These are phyloP conservation scores for Sophora flavescens DNA, from an alignment of 306 rosid species.

Conservation along the genomic window DNA sequence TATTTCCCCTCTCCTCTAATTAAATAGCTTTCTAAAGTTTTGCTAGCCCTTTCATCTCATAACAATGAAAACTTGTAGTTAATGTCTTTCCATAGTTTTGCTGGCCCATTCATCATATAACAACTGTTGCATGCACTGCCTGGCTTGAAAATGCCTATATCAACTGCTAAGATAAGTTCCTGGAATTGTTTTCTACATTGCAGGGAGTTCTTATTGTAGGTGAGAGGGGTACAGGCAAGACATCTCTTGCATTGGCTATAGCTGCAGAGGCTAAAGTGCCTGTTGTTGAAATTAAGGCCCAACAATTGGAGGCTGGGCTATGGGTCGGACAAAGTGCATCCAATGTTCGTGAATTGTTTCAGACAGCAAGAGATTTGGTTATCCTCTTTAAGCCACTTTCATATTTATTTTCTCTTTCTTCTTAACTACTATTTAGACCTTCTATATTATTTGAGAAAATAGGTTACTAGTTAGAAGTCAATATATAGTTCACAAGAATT, in stretches of 20 bases:
- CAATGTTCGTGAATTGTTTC: constrained; percentile 94
- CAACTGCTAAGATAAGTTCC: constrained; percentile 35
- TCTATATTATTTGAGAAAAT: constrained; percentile 21
- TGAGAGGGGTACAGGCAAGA: constrained; percentile 98
- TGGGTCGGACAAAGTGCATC: constrained; percentile 99
- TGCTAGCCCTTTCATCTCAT: constrained; percentile 6
- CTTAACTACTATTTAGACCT: constrained; percentile 23
- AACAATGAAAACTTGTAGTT: constrained; percentile 36
- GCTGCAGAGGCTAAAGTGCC: constrained; percentile 99
- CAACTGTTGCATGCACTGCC: constrained; percentile 31
- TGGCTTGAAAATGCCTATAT: constrained; percentile 39
- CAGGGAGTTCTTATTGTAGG: constrained; percentile 98
- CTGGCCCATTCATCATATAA: constrained; percentile 5
- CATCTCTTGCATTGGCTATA: constrained; percentile 95
- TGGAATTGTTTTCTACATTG: constrained; percentile 50
- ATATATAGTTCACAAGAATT: constrained; percentile 18
- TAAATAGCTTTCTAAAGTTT: neutral
- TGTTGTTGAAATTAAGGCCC: constrained; percentile 87
- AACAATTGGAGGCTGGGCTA: constrained; percentile 93
- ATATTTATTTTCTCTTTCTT: constrained; percentile 33
- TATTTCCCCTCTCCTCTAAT: neutral
- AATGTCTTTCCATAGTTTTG: constrained; percentile 36
- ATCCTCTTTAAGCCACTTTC: constrained; percentile 51
- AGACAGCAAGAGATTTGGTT: constrained; percentile 98
- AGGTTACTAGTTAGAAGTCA: constrained; percentile 3